These are phyloP conservation scores for Setaria italica DNA, from an alignment of 202 grass and related monocot genomes.

Conservation along the genomic window DNA sequence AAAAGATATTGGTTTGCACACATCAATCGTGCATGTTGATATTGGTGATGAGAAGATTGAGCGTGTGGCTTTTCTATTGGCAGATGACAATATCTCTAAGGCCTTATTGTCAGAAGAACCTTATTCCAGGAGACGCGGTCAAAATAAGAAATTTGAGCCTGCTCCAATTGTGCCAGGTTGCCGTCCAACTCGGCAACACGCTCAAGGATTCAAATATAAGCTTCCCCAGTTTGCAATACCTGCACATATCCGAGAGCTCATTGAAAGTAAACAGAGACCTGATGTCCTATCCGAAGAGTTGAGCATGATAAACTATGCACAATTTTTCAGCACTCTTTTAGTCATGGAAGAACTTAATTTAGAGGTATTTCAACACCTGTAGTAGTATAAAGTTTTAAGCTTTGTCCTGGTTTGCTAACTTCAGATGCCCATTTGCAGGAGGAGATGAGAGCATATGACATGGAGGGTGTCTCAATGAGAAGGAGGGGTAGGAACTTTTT, in stretches of 20 bases:
- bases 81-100: slow-evolving; percentile 82
- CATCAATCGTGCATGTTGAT: slow-evolving; percentile 89
- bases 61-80: slow-evolving; percentile 85
- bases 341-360: slow-evolving; percentile 94
- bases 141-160: slow-evolving; percentile 64
- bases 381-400: background rate
- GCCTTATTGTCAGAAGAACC: slow-evolving; percentile 72
- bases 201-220: slow-evolving; percentile 64
- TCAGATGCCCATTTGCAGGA: slow-evolving; percentile 57
- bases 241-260: slow-evolving; percentile 63
- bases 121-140: slow-evolving; percentile 60
- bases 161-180: slow-evolving; percentile 63
- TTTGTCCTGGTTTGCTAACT: slow-evolving; percentile 51
- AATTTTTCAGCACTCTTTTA: slow-evolving; percentile 73
- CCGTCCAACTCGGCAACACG: slow-evolving; percentile 53
- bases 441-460: slow-evolving; percentile 87
- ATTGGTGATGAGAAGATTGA: slow-evolving; percentile 89
- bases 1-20: slow-evolving; percentile 91
- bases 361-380: slow-evolving; percentile 66
- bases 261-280: slow-evolving; percentile 67
- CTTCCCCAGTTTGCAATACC: slow-evolving; percentile 84
- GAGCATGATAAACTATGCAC: slow-evolving; percentile 67
- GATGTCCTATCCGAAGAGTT: slow-evolving; percentile 72
- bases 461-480: slow-evolving; percentile 75
- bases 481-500: slow-evolving; percentile 63